Conservation (phyloP, 2,329 filamentous ascomycete genomes). For the Ophiostoma ips region DNA sequence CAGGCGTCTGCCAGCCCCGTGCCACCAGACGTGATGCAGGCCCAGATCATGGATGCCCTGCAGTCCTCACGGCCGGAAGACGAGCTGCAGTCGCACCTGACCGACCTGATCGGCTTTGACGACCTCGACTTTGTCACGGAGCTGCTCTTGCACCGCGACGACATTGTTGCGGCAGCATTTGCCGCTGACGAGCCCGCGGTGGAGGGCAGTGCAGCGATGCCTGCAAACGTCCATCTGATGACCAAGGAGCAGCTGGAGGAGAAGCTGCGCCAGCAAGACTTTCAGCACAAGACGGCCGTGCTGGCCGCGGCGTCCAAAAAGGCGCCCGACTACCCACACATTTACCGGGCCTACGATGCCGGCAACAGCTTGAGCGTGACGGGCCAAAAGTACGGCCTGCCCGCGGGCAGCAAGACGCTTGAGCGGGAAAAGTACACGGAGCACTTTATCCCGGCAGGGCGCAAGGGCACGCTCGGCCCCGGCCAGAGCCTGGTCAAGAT, state of each 20-base stretch:
- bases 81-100: slow-evolving; percentile 79
- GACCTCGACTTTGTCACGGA: slow-evolving; percentile 89
- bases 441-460: slow-evolving; percentile 69
- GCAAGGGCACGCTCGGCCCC: slow-evolving; percentile 57
- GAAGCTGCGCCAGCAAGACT: slow-evolving; percentile 59
- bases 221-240: slow-evolving; percentile 40
- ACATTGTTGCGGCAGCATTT: slow-evolving; percentile 40
- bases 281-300: slow-evolving; percentile 65
- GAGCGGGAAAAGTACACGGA: slow-evolving; percentile 77
- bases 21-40: slow-evolving; percentile 52
- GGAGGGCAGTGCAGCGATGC: too few relatives aligned
- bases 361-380: slow-evolving; percentile 72
- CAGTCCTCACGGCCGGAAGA: slow-evolving; percentile 57
- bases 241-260: slow-evolving; percentile 68
- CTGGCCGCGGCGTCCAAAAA: slow-evolving; percentile 59
- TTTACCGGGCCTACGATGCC: slow-evolving; percentile 71
- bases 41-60: slow-evolving; percentile 64
- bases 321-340: slow-evolving; percentile 76
- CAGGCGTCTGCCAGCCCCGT: slow-evolving; percentile 36
- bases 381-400: slow-evolving; percentile 73
- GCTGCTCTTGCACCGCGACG: slow-evolving; percentile 61
- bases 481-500: slow-evolving; percentile 69
- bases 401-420: slow-evolving; percentile 55
- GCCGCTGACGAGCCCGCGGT: slow-evolving; percentile 16
- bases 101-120: slow-evolving; percentile 83